A percentile compares a stretch with the other conserved stretches of the same genome.
Evolutionary conservation across 2,329 filamentous ascomycete species (phyloP).

Genomic region (Periglandula ipomoeae): DNA sequence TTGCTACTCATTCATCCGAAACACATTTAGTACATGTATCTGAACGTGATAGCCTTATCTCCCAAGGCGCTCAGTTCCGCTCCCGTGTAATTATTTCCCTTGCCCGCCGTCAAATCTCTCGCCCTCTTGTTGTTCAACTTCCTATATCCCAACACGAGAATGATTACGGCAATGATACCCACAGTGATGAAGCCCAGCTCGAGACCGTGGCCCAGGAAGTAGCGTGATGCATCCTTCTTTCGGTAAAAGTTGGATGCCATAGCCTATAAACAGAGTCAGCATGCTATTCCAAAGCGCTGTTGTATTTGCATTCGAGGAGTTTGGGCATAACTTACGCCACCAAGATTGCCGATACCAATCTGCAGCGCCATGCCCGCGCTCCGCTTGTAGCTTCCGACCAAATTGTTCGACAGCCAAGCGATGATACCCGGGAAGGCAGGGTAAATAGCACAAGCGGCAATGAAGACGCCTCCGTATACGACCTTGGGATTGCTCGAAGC

Average conservation of each 20-base stretch:
- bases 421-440: slow-evolving; percentile 72
- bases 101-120: slow-evolving; percentile 31
- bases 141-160: slow-evolving; percentile 41
- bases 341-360: slow-evolving; percentile 52
- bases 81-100: slow-evolving; percentile 24
- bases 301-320: not conserved
- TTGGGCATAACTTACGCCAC: slow-evolving; percentile 29
- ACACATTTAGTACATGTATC: slow-evolving; percentile 41
- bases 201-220: slow-evolving; percentile 39
- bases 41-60: slow-evolving; percentile 53
- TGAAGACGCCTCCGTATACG: slow-evolving; percentile 66
- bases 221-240: slow-evolving; percentile 35
- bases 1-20: not conserved
- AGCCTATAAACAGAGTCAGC: slow-evolving; percentile 27
- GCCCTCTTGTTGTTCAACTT: slow-evolving; percentile 50
- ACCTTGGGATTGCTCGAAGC: slow-evolving; percentile 47
- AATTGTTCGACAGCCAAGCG: slow-evolving; percentile 71
- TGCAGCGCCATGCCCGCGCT: slow-evolving; percentile 56
- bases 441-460: slow-evolving; percentile 71
- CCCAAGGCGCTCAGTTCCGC: slow-evolving; percentile 50
- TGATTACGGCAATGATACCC: slow-evolving; percentile 34
- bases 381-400: slow-evolving; percentile 57
- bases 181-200: slow-evolving; percentile 39
- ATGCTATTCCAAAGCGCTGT: not conserved
- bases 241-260: slow-evolving; percentile 69